Evolutionary conservation across 306 rosid species (phyloP).

Genomic region (Adenanthera pavonina): DNA sequence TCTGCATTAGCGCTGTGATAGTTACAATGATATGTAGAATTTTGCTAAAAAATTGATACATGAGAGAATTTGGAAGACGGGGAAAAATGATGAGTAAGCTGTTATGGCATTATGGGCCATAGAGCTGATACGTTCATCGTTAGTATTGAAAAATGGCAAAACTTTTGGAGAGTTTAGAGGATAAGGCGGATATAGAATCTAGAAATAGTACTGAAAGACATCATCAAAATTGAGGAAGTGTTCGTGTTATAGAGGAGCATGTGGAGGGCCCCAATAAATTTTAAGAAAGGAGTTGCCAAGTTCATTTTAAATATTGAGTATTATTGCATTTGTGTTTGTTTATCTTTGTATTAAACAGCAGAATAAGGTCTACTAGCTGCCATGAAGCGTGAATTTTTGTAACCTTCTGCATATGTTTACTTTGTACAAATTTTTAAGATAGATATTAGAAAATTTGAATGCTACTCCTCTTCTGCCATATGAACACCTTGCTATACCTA

Average conservation of each 20-base stretch:
- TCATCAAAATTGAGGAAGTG: background rate
- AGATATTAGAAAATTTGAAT: background rate
- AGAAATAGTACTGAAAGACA: background rate
- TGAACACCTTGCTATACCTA: background rate
- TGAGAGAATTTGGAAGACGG: slow-evolving; percentile 14
- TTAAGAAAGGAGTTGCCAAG: background rate
- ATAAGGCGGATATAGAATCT: background rate
- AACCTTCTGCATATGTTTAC: background rate
- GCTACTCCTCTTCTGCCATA: background rate
- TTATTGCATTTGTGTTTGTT: background rate
- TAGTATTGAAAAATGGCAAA: background rate
- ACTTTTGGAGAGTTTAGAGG: background rate
- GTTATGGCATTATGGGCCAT: background rate
- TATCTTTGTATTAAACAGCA: background rate
- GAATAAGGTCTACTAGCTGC: background rate
- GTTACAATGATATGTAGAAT: background rate
- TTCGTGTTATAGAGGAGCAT: background rate
- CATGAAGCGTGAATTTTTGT: background rate
- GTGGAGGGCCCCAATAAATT: background rate
- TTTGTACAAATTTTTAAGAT: background rate
- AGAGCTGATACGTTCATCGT: background rate
- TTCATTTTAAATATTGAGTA: background rate
- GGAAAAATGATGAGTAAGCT: background rate
- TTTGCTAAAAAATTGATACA: background rate
- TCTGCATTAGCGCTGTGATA: background rate